Conservation (phyloP, 1,284 basidiomycete genomes). For the Mycosarcoma mackinlayi region DNA sequence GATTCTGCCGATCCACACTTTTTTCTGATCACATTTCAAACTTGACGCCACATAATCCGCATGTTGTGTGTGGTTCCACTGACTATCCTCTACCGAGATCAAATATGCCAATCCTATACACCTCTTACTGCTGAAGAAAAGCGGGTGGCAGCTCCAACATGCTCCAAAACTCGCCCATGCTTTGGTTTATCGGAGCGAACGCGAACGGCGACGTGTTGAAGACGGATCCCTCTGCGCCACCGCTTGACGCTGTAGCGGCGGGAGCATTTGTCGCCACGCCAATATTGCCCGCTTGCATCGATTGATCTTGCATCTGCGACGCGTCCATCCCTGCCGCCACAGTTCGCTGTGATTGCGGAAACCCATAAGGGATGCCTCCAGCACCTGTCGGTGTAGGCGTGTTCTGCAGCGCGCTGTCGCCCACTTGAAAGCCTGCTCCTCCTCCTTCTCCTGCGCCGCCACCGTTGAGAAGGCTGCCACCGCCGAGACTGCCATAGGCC, state of each 20-base stretch:
- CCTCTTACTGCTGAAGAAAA: slow-evolving; percentile 42
- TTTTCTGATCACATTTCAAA: too few species aligned
- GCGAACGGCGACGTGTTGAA: slow-evolving; percentile 50
- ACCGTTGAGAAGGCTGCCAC: neutral
- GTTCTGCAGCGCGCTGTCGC: slow-evolving; percentile 1
- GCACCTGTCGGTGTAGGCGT: neutral
- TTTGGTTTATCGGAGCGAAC: slow-evolving; percentile 35
- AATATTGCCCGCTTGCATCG: neutral
- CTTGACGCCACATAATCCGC: too few species aligned
- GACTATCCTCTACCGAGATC: too few species aligned
- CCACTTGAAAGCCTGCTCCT: slow-evolving; percentile 1
- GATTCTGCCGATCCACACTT: too few species aligned
- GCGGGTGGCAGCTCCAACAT: slow-evolving; percentile 55
- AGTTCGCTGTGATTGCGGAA: slow-evolving; percentile 16
- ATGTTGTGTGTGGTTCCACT: too few species aligned
- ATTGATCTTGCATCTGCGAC: neutral
- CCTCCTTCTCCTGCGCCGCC: neutral
- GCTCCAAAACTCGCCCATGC: slow-evolving; percentile 53
- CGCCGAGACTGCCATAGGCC: slow-evolving; percentile 7
- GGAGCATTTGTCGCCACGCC: neutral
- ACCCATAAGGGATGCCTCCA: neutral
- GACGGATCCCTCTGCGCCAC: too few species aligned
- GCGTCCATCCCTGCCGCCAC: neutral
- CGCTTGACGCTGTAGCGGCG: too few species aligned
- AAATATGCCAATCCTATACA: too few species aligned